Percentiles rank a stretch among this genome's conserved stretches.
These are phyloP conservation scores for Aschersonia sp. DNA, from an alignment of 2,329 filamentous ascomycete genomes.

Conservation along the genomic window DNA sequence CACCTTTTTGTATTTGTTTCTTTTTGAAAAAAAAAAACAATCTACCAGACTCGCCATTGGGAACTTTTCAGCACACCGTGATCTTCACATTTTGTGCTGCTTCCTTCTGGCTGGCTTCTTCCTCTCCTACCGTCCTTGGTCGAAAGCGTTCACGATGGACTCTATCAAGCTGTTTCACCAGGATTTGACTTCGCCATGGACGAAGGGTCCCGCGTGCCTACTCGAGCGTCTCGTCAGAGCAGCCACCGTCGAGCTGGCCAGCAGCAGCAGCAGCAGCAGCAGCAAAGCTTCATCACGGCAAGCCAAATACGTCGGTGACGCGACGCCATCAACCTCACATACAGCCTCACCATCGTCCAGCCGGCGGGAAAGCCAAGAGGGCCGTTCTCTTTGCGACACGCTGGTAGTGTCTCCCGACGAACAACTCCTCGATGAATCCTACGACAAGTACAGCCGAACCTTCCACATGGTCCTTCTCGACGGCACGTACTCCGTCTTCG, in stretches of 20 bases:
- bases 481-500: constrained; percentile 8
- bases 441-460: constrained; percentile 7
- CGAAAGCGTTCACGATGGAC: neutral
- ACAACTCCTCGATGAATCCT: constrained; percentile 4
- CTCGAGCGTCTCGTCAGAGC: neutral
- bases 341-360: neutral
- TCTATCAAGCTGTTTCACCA: neutral
- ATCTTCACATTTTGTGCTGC: neutral
- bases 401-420: constrained; percentile 1
- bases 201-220: neutral
- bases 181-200: neutral
- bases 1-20: too few relatives aligned
- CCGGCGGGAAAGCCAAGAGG: neutral
- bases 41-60: too few relatives aligned
- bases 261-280: neutral
- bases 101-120: neutral
- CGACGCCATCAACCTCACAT: neutral
- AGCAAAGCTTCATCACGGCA: too few relatives aligned
- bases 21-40: too few relatives aligned
- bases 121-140: neutral
- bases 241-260: neutral
- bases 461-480: constrained; percentile 11
- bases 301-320: too few relatives aligned
- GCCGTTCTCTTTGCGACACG: neutral
- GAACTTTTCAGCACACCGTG: too few relatives aligned